These are phyloP conservation scores for Corynascus novoguineensis DNA, from an alignment of 495 filamentous ascomycete species.

Conservation along the genomic window DNA sequence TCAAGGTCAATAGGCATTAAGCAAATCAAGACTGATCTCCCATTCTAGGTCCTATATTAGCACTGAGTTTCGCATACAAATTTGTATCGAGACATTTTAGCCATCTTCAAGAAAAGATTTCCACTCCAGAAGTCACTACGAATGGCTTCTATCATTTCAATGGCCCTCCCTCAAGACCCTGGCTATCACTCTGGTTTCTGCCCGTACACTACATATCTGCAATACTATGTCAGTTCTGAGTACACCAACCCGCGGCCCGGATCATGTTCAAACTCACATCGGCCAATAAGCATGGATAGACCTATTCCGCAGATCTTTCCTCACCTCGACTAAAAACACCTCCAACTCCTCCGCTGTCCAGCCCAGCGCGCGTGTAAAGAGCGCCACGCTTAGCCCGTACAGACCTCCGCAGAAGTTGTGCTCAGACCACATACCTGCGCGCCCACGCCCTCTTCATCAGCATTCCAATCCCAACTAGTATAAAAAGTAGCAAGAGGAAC, in stretches of 20 bases:
- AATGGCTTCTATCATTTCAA: too few relatives aligned
- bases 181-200: conserved; percentile 5
- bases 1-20: too few relatives aligned
- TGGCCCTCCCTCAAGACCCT: too few relatives aligned
- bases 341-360: conserved; percentile 53
- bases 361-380: conserved; percentile 51
- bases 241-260: not conserved
- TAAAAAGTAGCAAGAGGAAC: not conserved
- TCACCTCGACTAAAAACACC: conserved; percentile 50
- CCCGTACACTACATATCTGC: not conserved
- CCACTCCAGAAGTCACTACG: too few relatives aligned
- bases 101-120: too few relatives aligned
- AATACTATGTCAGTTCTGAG: not conserved
- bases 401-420: conserved; percentile 30
- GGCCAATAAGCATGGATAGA: conserved; percentile 18
- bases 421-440: conserved; percentile 3
- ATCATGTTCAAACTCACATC: conserved; percentile 11
- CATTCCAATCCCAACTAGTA: not conserved
- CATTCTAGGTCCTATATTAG: too few relatives aligned
- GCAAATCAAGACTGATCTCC: too few relatives aligned
- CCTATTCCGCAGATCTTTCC: conserved; percentile 47
- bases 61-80: too few relatives aligned
- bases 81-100: too few relatives aligned
- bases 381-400: conserved; percentile 33
- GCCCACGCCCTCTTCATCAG: not conserved